Evolutionary conservation across 2,329 filamentous ascomycete species (phyloP), one percentile per base, ranked within the genome.

Genomic region (Aspergillus quadrilineatus): DNA sequence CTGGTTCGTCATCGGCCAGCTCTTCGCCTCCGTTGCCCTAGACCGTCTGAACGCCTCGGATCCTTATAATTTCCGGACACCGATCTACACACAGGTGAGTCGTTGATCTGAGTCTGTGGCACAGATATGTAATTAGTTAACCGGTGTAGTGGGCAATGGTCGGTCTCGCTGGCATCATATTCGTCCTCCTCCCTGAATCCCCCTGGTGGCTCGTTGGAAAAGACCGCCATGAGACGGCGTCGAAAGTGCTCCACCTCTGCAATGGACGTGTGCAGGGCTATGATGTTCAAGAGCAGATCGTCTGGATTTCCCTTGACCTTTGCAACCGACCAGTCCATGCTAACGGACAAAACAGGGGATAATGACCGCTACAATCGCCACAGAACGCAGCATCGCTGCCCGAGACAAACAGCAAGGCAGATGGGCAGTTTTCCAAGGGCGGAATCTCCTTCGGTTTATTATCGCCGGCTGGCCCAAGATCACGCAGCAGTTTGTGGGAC

Each of bases 1-100:
- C 48, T 80, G 78, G 78, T 79, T 74, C 59, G 72, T 73, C 1
- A 30, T 79, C 0, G 78, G 78, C 1, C 68, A 71, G n/a, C 72
- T 80, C 34, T 75, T 75, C 37, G 76, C 74, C 2, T 74, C 72
- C 4, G 67, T 80, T 0, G 76, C 76, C 1, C 64, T 80, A 3
- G 69, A 78, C 26, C 55, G 62, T 2, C 64, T 79, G 1, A 70
- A 69, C 41, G 53, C 61, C 7, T 51, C 50, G 0, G 61, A 73
- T 29, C 72, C 73, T 0, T 63, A 67, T 17, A 63, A 78, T 45
- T 79, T 71, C 56, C 66, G 69, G 6, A 70, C 69, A 4, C 70
- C 77, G 1, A 75, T 80, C 29, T 78, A 78, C 52, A 77, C 77
- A 0, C 75, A 74, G 65, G 71, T 73, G 15, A 39, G 62, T 58